Conservation (phyloP, 2,329 filamentous ascomycete genomes). For the Endoconidiophora laricicola region DNA sequence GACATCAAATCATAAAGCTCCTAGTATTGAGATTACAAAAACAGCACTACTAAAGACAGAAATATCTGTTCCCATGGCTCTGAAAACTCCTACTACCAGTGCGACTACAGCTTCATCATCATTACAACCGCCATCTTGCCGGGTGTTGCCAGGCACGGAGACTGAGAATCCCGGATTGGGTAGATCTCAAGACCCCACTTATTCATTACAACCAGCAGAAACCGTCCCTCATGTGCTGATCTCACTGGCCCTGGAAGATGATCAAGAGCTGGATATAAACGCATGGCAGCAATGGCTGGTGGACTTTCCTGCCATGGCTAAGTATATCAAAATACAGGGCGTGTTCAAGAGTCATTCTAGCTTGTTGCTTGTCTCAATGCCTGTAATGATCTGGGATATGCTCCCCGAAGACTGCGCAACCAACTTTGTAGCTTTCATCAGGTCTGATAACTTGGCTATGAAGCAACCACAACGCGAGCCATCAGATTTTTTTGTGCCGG, state of each 20-base stretch:
- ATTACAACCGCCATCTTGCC: background rate
- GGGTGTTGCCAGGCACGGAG: background rate
- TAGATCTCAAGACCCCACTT: conserved; percentile 14
- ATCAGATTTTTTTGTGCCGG: background rate
- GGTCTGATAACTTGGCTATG: conserved; percentile 36
- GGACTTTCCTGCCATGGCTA: conserved; percentile 39
- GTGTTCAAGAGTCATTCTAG: conserved; percentile 46
- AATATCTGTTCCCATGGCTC: background rate
- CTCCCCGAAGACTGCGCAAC: conserved; percentile 40
- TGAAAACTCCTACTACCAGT: too few relatives aligned
- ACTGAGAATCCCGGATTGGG: conserved; percentile 8
- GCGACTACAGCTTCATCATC: too few relatives aligned
- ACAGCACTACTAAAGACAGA: conserved; percentile 21
- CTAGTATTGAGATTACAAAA: conserved; percentile 38
- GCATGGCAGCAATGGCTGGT: conserved; percentile 42
- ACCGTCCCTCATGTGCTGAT: conserved; percentile 44
- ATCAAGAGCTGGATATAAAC: conserved; percentile 38
- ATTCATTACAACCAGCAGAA: conserved; percentile 30
- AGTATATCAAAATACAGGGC: conserved; percentile 43
- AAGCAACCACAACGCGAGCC: conserved; percentile 15
- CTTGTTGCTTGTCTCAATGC: conserved; percentile 38
- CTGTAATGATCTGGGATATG: conserved; percentile 43
- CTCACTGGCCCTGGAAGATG: conserved; percentile 39
- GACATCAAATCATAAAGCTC: conserved; percentile 41
- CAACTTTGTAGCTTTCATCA: conserved; percentile 41